Percentiles rank a stretch among this genome's conserved stretches.
phyloP scores from a whole-genome alignment of 164 flowering plant species.

The Aristolochia fimbriata region DNA sequence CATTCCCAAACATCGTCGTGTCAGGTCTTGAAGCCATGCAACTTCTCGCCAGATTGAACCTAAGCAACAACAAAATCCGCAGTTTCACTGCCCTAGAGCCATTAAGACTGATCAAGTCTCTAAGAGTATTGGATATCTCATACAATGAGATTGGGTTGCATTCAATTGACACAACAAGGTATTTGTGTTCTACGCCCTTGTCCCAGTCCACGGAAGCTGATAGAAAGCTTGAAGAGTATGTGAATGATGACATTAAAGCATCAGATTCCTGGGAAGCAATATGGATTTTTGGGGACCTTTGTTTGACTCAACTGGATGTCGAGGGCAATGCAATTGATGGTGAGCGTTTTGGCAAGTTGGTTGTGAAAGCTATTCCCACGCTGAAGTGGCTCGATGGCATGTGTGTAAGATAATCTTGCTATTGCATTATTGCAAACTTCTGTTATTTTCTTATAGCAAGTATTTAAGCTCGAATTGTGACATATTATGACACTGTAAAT shows the following conservation, averaged over 20 bases:
- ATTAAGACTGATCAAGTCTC: slow-evolving; percentile 39
- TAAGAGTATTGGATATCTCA: slow-evolving; percentile 60
- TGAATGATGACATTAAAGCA: slow-evolving; percentile 10
- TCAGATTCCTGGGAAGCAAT: slow-evolving; percentile 51
- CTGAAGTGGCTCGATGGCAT: slow-evolving; percentile 61
- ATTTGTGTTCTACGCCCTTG: slow-evolving; percentile 63
- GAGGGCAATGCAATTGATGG: slow-evolving; percentile 46
- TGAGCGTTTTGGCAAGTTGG: slow-evolving; percentile 36
- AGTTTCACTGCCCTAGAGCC: slow-evolving; percentile 76
- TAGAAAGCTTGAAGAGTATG: slow-evolving; percentile 22
- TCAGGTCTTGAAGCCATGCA: slow-evolving; percentile 88
- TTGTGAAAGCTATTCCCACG: slow-evolving; percentile 37
- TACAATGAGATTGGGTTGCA: slow-evolving; percentile 77
- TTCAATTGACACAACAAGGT: slow-evolving; percentile 65
- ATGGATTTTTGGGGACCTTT: slow-evolving; percentile 41
- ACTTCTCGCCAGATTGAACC: slow-evolving; percentile 54
- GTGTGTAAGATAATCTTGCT: background rate
- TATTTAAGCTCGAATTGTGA: no score
- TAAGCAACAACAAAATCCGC: slow-evolving; percentile 56
- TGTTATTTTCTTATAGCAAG: no score
- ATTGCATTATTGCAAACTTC: background rate
- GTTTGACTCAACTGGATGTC: slow-evolving; percentile 54
- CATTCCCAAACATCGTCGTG: no score
- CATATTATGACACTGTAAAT: no score
- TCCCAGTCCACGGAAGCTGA: slow-evolving; percentile 32